Evolutionary conservation across 306 rosid genomes (phyloP), one percentile per base, ranked within the genome.

Genomic region (Castanospermum australe): DNA sequence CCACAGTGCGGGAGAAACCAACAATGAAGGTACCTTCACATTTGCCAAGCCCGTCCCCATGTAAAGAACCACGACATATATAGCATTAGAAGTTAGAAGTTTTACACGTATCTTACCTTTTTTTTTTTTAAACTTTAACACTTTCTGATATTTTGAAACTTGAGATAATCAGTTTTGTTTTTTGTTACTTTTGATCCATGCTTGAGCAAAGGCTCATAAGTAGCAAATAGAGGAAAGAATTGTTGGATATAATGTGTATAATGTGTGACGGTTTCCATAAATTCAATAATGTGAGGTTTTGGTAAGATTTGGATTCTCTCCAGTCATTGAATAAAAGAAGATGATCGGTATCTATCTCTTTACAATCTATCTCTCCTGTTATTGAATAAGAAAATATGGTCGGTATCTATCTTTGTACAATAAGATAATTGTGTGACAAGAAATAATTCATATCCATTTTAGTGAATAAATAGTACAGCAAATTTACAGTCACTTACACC

Each of bases 1-100:
- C 42, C 84, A 61, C 28, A 9, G 4, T 36, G 64, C 48, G 20
- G 89, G 76, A 72, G 90, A 74, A 65, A 75, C 73, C 50, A 79
- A 63, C 11, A 77, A 36, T 51, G 81, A 82, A 77, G 81, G 47
- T 5, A 92, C 87, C 4, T 86, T 95, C 78, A 63, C 93, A 24
- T 91, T 93, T 71, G 79, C 11, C 57, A 87, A 65, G 64, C 80
- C 88, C 24, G 61, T 28, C 32, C 21, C 81, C 12, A 0, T 60
- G 0, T 39, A 76, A 83, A 64, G 10, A 79, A 69, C 67, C 67
- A 8, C 66, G 39, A 81, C 30, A 21, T n/a, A n/a, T n/a, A n/a
- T 59, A 68, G 70, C 36, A 47, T 47, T 6, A 50, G 14, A 12
- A 39, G 22, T 64, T 10, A 25, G n/a, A n/a, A n/a, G n/a, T n/a